These are phyloP conservation scores for Diutina siamensis DNA, from an alignment of 1,139 yeast species.

Conservation along the genomic window DNA sequence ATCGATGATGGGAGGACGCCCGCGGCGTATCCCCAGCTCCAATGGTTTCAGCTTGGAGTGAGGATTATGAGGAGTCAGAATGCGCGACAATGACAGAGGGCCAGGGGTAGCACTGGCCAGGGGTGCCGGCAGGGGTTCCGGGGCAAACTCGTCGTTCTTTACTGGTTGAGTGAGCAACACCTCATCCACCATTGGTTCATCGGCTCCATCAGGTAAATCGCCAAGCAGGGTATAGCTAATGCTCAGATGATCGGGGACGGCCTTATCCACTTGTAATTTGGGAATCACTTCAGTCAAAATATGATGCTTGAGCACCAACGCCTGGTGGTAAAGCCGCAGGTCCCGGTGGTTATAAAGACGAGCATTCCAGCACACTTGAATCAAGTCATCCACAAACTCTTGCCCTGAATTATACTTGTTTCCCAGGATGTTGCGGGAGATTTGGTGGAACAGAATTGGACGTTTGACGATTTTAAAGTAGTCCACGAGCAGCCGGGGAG, in stretches of 20 bases:
- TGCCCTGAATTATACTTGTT: slow-evolving; percentile 47
- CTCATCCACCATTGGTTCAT: slow-evolving; percentile 37
- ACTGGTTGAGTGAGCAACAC: slow-evolving; percentile 10
- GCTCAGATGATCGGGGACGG: slow-evolving; percentile 26
- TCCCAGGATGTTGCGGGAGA: slow-evolving; percentile 33
- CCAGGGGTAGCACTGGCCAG: slow-evolving; percentile 12
- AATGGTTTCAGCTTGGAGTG: slow-evolving; percentile 12
- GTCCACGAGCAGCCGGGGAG: slow-evolving; percentile 38
- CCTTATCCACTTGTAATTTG: slow-evolving; percentile 30
- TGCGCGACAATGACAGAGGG: slow-evolving; percentile 7
- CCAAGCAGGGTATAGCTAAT: slow-evolving; percentile 64
- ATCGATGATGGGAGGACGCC: slow-evolving; percentile 93
- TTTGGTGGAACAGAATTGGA: slow-evolving; percentile 33
- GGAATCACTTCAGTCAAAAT: slow-evolving; percentile 47
- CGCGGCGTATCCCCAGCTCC: slow-evolving; percentile 66
- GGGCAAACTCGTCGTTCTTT: slow-evolving; percentile 5
- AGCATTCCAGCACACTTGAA: slow-evolving; percentile 85
- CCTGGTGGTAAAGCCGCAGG: slow-evolving; percentile 59
- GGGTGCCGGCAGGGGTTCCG: neutral
- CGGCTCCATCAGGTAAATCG: slow-evolving; percentile 17
- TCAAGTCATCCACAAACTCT: slow-evolving; percentile 64
- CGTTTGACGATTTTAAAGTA: slow-evolving; percentile 32
- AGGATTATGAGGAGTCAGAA: slow-evolving; percentile 8
- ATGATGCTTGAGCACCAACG: slow-evolving; percentile 55
- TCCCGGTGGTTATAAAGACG: slow-evolving; percentile 66